Evolutionary conservation across 257 asterid genomes (phyloP), one percentile per base, ranked within the genome.

Genomic region (Eucommia ulmoides): DNA sequence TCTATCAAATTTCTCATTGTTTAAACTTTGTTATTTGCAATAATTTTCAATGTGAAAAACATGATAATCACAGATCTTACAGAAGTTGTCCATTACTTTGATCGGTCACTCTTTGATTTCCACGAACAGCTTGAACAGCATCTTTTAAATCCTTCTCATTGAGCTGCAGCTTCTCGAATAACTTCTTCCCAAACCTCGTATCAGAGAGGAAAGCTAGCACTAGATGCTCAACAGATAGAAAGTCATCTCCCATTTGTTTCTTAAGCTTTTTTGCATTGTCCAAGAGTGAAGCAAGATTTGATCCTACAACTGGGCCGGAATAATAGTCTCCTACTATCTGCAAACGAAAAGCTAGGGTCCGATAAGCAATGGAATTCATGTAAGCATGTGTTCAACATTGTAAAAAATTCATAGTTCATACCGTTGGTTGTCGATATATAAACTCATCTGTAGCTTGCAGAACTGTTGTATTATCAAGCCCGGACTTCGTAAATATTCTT

Each of bases 191-290:
- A 67, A 88, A 84, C 64, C 96, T 88, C 49, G 55, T 80, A 56
- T 89, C 97, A 23, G 65, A 74, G 22, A 73, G 60, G 59, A 89
- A 79, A 3, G 96, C 82, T 64, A 89, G 53, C 51, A 89, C 65
- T 19, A 89, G 72, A 75, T 89, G 97, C 84, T 89, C 97, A 57
- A 89, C 94, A 26, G 97, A 84, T 60, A 89, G 53, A 73, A 80
- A 82, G n/a, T 87, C 76, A 67, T 89, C 96, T 19, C 84, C 83
- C 96, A 84, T 80, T 55, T 80, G 85, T 46, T 80, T 80, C 64
- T 76, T 80, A 24, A 68, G 49, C 70, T 67, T 84, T 49, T 77
- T 66, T 8, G 94, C 89, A 76, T 73, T 73, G 53, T 84, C 95
- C 76, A 89, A 55, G 56, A 89, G 74, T 48, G 76, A 48, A 64